A percentile compares a stretch with the other conserved stretches of the same genome.
phyloP scores from a whole-genome alignment of 176 grass and related monocot genomes.

The Melocanna baccifera region DNA sequence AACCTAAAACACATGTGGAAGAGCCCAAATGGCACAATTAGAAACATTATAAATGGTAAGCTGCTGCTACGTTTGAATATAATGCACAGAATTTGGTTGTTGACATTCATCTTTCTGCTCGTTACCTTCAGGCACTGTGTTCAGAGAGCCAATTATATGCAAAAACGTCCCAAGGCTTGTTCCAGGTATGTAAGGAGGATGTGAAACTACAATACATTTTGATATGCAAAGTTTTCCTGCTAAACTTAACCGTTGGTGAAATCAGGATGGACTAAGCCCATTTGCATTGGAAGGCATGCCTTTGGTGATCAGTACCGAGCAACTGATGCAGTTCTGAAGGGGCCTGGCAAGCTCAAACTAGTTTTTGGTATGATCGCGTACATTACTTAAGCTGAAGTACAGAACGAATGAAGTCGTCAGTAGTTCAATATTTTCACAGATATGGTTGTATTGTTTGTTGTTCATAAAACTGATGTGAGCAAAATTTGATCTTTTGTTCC shows the following conservation, averaged over 20 bases:
- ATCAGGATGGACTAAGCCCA: slow-evolving; percentile 97
- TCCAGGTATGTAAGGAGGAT: slow-evolving; percentile 62
- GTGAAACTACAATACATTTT: neutral
- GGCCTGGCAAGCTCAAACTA: slow-evolving; percentile 95
- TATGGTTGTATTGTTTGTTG: slow-evolving; percentile 1
- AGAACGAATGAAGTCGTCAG: neutral
- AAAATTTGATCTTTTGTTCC: slow-evolving; percentile 19
- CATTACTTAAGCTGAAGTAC: neutral
- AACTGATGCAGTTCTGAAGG: slow-evolving; percentile 90
- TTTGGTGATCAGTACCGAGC: slow-evolving; percentile 97
- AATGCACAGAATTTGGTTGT: slow-evolving; percentile 13
- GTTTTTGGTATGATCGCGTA: slow-evolving; percentile 72
- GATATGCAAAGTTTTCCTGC: slow-evolving; percentile 5
- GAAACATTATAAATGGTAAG: slow-evolving; percentile 89
- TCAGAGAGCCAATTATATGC: slow-evolving; percentile 97
- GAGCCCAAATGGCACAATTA: slow-evolving; percentile 96
- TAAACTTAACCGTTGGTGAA: slow-evolving; percentile 26
- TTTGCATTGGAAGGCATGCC: slow-evolving; percentile 98
- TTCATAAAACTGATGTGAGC: slow-evolving; percentile 11
- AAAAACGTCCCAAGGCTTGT: slow-evolving; percentile 88
- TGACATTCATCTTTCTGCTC: slow-evolving; percentile 20
- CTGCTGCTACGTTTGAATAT: slow-evolving; percentile 15
- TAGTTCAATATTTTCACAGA: neutral
- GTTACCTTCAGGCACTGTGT: slow-evolving; percentile 73
- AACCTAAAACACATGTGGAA: slow-evolving; percentile 90